Evolutionary conservation across 1,284 basidiomycete species (phyloP).

Genomic region (Ustilago trichophora): DNA sequence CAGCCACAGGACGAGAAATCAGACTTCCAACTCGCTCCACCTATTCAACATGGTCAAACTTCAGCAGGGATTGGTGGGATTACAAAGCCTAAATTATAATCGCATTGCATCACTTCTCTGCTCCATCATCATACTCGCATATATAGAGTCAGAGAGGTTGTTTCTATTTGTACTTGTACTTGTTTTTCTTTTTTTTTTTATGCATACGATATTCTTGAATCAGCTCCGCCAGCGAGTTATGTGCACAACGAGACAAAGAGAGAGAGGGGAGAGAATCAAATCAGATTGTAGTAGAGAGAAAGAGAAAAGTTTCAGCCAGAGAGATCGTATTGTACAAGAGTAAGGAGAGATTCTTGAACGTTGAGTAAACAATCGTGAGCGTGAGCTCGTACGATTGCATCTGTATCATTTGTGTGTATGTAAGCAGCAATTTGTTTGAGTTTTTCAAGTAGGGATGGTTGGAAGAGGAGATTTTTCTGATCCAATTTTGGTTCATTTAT

Average conservation of each 20-base stretch:
- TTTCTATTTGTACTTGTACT: constrained; percentile 6
- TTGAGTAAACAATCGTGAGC: constrained; percentile 50
- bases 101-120: no score
- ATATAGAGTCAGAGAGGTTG: no score
- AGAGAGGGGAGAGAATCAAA: no score
- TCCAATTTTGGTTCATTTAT: not conserved
- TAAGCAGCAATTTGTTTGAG: constrained; percentile 27
- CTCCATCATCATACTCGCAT: no score
- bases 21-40: constrained; percentile 25
- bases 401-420: constrained; percentile 25
- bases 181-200: no score
- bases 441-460: constrained; percentile 6
- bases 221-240: no score
- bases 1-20: constrained; percentile 41
- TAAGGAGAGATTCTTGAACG: no score
- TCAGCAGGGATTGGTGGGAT: not conserved
- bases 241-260: no score
- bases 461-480: constrained; percentile 29
- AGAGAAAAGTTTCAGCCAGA: no score
- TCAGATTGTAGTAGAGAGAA: no score
- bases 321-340: constrained; percentile 4
- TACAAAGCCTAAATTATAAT: constrained; percentile 28
- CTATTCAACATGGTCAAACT: not conserved
- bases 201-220: no score
- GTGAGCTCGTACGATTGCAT: constrained; percentile 50